Base-by-base conservation (phyloP, 2,329 filamentous ascomycete genomes). In the Xylaria sp. region DNA sequence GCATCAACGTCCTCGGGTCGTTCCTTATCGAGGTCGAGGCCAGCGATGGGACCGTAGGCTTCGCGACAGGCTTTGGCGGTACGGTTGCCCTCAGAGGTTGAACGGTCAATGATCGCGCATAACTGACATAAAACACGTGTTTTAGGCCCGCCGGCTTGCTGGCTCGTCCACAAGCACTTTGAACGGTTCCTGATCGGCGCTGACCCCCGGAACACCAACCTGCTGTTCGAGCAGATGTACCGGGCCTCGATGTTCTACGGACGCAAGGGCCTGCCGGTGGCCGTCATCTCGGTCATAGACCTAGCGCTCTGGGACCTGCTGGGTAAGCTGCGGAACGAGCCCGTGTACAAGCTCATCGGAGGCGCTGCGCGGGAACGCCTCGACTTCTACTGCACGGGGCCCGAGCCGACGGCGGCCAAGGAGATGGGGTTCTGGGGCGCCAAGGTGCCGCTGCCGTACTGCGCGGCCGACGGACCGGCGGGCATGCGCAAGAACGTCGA, bases 201-300 rank as follows among this genome's bases (percentile, higher is more conserved):
- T 65, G 92, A 97, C 71, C 92, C 92, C 9, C 83, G 92, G 64
- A 91, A 97, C 69, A 95, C 91, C 48, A 96, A 96, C 74, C 83
- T 92, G 59, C 79, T 97, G 24, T 97, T 95, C 70, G 92, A 97
- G 78, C 91, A 95, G 72, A 96, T 97, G 92, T 97, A 96, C 78
- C 87, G 92, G 56, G 90, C 83, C 1, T 95, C 91, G 63, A 95
- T 96, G 90, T 97, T 96, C 79, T 97, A 97, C 69, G 92, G 92
- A 57, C 88, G 92, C 63, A 97, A 97, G 74, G 92, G 92, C 43
- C 84, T 97, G 1, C 89, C 92, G 1, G 84, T 93, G 9, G 92
- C 92, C 48, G 88, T 95, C 67, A 97, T 97, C 68, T 96, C 91
- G 1, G 92, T 96, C 61, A 94, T 97, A 67, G 92, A 97, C 68